Evolutionary conservation across 1,139 yeast species (phyloP).

Genomic region (Arxiozyma telluris): DNA sequence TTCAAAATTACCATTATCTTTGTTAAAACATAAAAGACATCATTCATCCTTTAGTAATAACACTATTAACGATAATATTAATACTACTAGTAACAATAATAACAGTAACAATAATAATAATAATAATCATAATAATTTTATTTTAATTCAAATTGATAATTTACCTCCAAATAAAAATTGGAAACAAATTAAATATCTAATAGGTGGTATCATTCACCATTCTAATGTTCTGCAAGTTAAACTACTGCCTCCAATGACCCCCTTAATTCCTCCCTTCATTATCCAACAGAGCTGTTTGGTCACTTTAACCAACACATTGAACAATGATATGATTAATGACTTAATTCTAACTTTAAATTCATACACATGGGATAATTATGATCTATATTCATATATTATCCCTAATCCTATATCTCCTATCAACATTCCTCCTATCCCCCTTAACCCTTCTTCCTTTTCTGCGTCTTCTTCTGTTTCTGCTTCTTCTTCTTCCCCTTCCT

Average conservation of each 20-base stretch:
- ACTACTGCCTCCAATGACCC: slow-evolving; percentile 26
- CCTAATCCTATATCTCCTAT: slow-evolving; percentile 5
- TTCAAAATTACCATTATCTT: background rate
- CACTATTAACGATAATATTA: background rate
- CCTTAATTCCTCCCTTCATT: slow-evolving; percentile 25
- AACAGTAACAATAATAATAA: background rate
- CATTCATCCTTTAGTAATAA: background rate
- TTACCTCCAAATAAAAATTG: slow-evolving; percentile 29
- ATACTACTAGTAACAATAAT: too few species aligned
- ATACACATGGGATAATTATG: slow-evolving; percentile 24
- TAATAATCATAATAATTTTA: slow-evolving; percentile 2
- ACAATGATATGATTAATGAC: slow-evolving; percentile 18
- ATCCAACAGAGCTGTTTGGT: slow-evolving; percentile 27
- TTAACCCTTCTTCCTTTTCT: background rate
- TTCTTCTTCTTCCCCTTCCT: background rate
- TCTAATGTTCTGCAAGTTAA: slow-evolving; percentile 24
- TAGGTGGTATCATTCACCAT: slow-evolving; percentile 28
- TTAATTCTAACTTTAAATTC: slow-evolving; percentile 21
- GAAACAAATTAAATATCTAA: slow-evolving; percentile 28
- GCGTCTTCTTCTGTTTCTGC: background rate
- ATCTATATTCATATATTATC: slow-evolving; percentile 21
- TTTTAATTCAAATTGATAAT: slow-evolving; percentile 24
- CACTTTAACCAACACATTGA: slow-evolving; percentile 14
- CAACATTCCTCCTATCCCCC: background rate
- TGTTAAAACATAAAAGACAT: background rate